These are phyloP conservation scores for Pythium rishiriense DNA, from an alignment of 352 stramenopile genomes.

Conservation along the genomic window DNA sequence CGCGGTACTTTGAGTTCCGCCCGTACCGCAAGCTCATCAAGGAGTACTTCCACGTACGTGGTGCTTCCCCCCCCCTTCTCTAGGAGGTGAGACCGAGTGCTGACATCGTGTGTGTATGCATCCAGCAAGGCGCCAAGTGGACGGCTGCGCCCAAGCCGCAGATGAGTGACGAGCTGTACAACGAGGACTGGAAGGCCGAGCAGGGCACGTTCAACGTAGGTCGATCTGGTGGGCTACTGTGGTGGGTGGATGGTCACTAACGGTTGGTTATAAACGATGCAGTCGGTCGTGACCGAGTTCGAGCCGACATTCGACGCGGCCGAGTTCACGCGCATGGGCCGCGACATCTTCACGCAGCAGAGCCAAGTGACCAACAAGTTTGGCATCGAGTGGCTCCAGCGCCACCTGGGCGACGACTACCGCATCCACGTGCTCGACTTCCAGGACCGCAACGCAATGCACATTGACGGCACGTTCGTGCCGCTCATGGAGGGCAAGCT, in stretches of 20 bases:
- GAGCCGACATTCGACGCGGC: slow-evolving; percentile 89
- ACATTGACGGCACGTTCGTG: slow-evolving; percentile 90
- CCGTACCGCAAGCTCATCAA: slow-evolving; percentile 60
- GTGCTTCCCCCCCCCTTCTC: no score
- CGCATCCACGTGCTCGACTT: slow-evolving; percentile 88
- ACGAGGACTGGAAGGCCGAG: slow-evolving; percentile 82
- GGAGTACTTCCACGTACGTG: slow-evolving; percentile 72
- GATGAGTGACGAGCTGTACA: slow-evolving; percentile 90
- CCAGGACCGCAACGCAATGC: slow-evolving; percentile 90
- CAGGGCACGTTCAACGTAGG: slow-evolving; percentile 74
- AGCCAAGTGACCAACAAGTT: slow-evolving; percentile 92
- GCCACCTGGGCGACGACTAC: slow-evolving; percentile 87
- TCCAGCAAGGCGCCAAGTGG: slow-evolving; percentile 80
- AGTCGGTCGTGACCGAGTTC: slow-evolving; percentile 89
- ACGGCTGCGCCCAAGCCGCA: slow-evolving; percentile 87
- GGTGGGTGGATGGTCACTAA: no score
- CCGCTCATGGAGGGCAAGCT: slow-evolving; percentile 86
- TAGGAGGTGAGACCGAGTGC: no score
- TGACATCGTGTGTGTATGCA: background rate
- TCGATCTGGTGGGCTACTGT: slow-evolving; percentile 6
- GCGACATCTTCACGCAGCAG: slow-evolving; percentile 90
- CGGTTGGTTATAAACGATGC: no score
- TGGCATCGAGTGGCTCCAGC: slow-evolving; percentile 88
- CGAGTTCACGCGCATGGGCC: slow-evolving; percentile 90
- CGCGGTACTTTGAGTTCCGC: slow-evolving; percentile 71